Evolutionary conservation across 768 basidiomycete genomes (phyloP).

Genomic region (Leccinum disarticulatum): DNA sequence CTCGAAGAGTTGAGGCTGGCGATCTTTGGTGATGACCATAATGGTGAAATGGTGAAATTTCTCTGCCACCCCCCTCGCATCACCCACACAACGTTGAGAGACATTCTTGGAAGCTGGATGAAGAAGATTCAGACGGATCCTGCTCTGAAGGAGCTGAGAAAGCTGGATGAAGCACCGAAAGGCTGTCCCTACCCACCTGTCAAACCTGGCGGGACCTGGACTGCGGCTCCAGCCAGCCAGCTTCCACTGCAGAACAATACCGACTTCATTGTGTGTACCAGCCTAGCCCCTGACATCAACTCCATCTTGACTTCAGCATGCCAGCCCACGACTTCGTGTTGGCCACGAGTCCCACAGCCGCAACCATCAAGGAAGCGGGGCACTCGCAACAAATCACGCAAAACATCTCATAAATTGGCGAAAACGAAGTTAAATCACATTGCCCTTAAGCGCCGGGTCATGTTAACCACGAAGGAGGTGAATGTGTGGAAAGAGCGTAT

Average conservation of each 20-base stretch:
- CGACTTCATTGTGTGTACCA: too few species aligned
- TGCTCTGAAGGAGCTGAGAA: not conserved
- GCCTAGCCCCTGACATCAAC: too few species aligned
- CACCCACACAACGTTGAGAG: not conserved
- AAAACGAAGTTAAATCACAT: too few species aligned
- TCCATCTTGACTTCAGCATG: not conserved
- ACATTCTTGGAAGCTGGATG: not conserved
- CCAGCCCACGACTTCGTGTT: not conserved
- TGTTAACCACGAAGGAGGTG: not conserved
- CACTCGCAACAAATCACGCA: too few species aligned
- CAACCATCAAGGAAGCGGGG: too few species aligned
- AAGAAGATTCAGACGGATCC: not conserved
- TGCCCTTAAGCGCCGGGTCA: not conserved
- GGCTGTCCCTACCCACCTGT: too few species aligned
- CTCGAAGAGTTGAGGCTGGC: not conserved
- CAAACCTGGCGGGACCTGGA: too few species aligned
- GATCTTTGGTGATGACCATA: not conserved
- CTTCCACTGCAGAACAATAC: not conserved
- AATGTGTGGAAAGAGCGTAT: not conserved
- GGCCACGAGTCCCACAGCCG: not conserved
- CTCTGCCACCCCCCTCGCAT: not conserved
- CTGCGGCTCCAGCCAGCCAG: too few species aligned
- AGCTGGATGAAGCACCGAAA: not conserved
- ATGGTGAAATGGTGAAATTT: not conserved
- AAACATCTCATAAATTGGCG: not conserved